phyloP scores from a whole-genome alignment of 2,329 filamentous ascomycete species.

The Trematosphaeria pertusa region DNA sequence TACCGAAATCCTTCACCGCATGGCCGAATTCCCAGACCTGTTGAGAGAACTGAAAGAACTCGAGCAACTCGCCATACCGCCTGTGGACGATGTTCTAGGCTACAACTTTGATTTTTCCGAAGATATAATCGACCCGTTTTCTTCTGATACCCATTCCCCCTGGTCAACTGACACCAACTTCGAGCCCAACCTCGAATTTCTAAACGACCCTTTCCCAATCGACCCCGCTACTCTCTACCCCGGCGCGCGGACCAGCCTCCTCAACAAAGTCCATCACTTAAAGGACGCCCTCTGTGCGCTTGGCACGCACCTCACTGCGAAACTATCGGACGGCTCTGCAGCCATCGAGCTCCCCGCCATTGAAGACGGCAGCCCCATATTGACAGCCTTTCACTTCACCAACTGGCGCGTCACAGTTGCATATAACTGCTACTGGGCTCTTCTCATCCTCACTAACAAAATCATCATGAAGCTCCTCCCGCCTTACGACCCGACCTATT shows the following conservation, averaged over 20 bases:
- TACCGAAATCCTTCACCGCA: conserved; percentile 34
- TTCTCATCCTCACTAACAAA: conserved; percentile 40
- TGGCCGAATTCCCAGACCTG: conserved; percentile 36
- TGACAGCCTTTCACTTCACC: conserved; percentile 37
- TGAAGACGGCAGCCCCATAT: conserved; percentile 27
- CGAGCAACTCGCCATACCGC: conserved; percentile 7
- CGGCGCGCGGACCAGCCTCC: conserved; percentile 18
- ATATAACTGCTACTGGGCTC: conserved; percentile 42
- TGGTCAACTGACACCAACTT: not conserved
- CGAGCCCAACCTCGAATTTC: conserved; percentile 18
- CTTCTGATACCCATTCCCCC: conserved; percentile 1
- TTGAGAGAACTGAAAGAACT: conserved; percentile 35
- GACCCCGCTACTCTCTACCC: conserved; percentile 11
- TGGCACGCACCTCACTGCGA: conserved; percentile 26
- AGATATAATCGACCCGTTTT: conserved; percentile 11
- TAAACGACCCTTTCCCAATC: conserved; percentile 17
- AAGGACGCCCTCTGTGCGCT: conserved; percentile 30
- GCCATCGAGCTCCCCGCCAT: conserved; percentile 26
- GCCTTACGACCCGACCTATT: conserved; percentile 25
- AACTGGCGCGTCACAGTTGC: conserved; percentile 39
- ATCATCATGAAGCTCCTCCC: conserved; percentile 36
- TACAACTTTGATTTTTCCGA: not conserved
- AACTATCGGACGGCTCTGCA: conserved; percentile 29
- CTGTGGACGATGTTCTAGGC: not conserved
- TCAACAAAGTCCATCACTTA: conserved; percentile 32